Conservation (phyloP, 2,329 filamentous ascomycete species). For the Stemphylium beticola region DNA sequence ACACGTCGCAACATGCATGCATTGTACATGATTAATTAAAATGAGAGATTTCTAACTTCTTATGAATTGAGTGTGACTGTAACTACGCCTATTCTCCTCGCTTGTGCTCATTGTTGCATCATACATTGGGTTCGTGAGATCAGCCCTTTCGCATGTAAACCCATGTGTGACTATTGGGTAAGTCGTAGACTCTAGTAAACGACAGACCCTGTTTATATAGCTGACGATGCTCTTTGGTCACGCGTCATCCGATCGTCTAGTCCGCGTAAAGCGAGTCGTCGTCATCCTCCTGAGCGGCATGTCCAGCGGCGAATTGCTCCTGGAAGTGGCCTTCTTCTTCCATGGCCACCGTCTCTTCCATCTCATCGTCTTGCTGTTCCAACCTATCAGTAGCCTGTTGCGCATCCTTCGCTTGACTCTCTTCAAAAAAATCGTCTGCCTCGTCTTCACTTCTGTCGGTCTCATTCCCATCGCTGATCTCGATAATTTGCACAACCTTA, state of each 20-base stretch:
- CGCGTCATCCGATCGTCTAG: slow-evolving; percentile 12
- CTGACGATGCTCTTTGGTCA: background rate
- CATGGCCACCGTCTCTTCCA: background rate
- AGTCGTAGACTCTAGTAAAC: background rate
- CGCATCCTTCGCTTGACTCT: background rate
- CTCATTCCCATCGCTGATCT: slow-evolving; percentile 16
- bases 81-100: background rate
- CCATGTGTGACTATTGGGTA: too few species aligned
- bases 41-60: background rate
- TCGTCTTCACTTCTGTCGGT: background rate
- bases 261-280: slow-evolving; percentile 33
- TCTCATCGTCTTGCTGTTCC: slow-evolving; percentile 6
- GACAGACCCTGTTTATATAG: background rate
- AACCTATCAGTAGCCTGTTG: background rate
- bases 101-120: background rate
- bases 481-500: slow-evolving; percentile 22
- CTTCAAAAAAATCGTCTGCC: background rate
- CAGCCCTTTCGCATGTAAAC: background rate
- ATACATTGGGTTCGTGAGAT: background rate
- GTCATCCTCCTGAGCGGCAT: slow-evolving; percentile 13
- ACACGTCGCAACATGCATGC: too few species aligned
- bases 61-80: background rate
- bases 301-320: slow-evolving; percentile 32
- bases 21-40: too few species aligned
- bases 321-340: slow-evolving; percentile 28